Evolutionary conservation across 345 rosid species (phyloP), one percentile per base, ranked within the genome.

Genomic region (Eucalyptus fibrosa): DNA sequence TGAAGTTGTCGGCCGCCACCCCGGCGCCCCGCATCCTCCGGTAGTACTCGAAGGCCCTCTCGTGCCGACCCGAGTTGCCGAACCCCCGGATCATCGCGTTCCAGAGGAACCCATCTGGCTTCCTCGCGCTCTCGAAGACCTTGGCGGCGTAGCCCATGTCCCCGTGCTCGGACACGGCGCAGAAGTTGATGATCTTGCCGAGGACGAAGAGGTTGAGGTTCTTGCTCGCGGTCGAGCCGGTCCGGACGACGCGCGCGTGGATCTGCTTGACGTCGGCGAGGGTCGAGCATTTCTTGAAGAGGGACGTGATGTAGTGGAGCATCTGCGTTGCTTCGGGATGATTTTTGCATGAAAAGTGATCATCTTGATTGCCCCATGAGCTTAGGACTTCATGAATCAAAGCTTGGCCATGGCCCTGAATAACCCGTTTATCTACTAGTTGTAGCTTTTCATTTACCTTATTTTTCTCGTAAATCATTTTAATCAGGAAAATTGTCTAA

Each of bases 71-170:
- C 30, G 86, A 40, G 82, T 86, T 91, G 62, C 92, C 88, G 85
- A 92, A 93, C 10, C 95, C 93, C 23, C 95, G 89, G 65, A 94
- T 92, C 92, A 93, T 90, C 37, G 93, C 89, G 87, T 92, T 94
- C 94, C 93, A 93, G 44, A 94, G 90, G 90, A 94, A 94, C 88
- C 92, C 94, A 87, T 94, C 93, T 5, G 94, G 94, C 50, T 87
- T 90, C 45, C 59, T 86, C 53, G 92, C 49, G 12, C 13, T 83
- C 50, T 89, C 89, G 77, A 94, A 94, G 47, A 92, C 80, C 5
- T 91, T 88, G 82, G 86, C 82, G 1, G 94, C 94, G 59, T 92
- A 92, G 17, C 86, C 92, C 94, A 93, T 90, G 81, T 93, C 91
- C 37, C 94, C 93, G 23, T 23, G 89, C 59, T 90, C 90, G 8